Evolutionary conservation across 2,329 filamentous ascomycete genomes (phyloP), one percentile per base, ranked within the genome.

Genomic region (Fusarium sp.): DNA sequence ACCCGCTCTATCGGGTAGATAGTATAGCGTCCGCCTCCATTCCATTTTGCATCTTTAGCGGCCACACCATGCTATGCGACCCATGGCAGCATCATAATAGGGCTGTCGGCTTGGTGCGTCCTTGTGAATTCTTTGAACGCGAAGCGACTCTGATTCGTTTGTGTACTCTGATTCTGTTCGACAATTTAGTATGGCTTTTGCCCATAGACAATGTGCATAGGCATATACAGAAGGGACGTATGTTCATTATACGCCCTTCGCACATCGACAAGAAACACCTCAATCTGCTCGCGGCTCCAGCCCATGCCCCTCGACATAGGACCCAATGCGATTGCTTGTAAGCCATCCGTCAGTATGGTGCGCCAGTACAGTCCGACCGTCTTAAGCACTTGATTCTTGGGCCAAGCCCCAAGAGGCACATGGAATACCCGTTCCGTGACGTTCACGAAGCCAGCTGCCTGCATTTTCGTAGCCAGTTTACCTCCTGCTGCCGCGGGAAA

Each of bases 351-450:
- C 48, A 88, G 76, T 45, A 87, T 85, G 12, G 84, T 86, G 49
- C 84, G 81, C 84, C 85, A 87, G 75, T 87, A 86, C 21, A 86
- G 73, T 1, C 87, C 87, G 25, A 88, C 86, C 51, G 83, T 82
- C 76, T 88, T 88, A 52, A 87, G 77, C 8, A 83, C 80, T 61
- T 84, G 83, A 66, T 88, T 87, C 65, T 83, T 85, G 7, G 86
- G 84, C 87, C 87, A 89, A 0, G 84, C 83, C 2, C 87, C 88
- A 39, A 89, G 84, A 4, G 88, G 88, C 8, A 89, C 81, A 77
- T 86, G 85, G 60, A 86, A 85, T 19, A 85, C 76, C 23, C 81
- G 82, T 74, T 87, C 83, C 2, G 81, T 84, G 44, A 89, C 83
- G 72, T 89, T 88, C 49, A 81, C 76, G 72, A 88, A 87, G 19